Conservation (phyloP, 345 rosid species). For the Moringa oleifera region DNA sequence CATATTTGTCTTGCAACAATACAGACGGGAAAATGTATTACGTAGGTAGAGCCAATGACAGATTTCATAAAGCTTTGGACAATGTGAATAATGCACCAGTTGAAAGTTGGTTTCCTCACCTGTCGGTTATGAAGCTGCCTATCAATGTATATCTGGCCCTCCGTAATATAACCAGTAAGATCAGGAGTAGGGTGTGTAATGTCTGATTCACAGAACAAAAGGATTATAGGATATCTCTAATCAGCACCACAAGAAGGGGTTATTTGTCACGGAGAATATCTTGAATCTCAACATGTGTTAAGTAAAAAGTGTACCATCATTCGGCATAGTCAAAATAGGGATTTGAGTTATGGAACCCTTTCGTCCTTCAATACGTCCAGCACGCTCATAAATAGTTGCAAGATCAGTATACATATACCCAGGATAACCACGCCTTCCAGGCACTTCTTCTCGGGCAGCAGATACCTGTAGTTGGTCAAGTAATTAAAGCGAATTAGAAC, state of each 20-base stretch:
- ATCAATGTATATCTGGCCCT: slow-evolving; percentile 89
- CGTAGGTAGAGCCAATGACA: too few species aligned
- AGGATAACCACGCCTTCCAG: slow-evolving; percentile 97
- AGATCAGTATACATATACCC: slow-evolving; percentile 97
- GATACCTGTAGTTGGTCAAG: slow-evolving; percentile 71
- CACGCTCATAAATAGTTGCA: slow-evolving; percentile 89
- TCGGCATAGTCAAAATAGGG: slow-evolving; percentile 94
- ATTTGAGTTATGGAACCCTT: slow-evolving; percentile 92
- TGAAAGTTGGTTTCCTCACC: slow-evolving; percentile 38
- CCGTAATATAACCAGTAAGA: slow-evolving; percentile 92
- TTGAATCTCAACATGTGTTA: slow-evolving; percentile 2
- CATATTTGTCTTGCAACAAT: too few species aligned
- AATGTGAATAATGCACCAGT: too few species aligned
- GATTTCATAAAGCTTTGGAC: too few species aligned
- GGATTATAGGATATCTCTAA: background rate
- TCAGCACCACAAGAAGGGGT: background rate
- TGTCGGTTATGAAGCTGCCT: slow-evolving; percentile 83
- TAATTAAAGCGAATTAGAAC: too few species aligned
- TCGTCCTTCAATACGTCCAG: slow-evolving; percentile 89
- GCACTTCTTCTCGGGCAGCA: slow-evolving; percentile 96
- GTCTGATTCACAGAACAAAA: slow-evolving; percentile 38
- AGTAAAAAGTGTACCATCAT: slow-evolving; percentile 64
- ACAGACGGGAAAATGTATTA: too few species aligned
- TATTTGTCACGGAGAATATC: too few species aligned
- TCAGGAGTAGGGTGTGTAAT: slow-evolving; percentile 95